phyloP scores from a whole-genome alignment of 176 grass and related monocot species.

The Musa itinerans region DNA sequence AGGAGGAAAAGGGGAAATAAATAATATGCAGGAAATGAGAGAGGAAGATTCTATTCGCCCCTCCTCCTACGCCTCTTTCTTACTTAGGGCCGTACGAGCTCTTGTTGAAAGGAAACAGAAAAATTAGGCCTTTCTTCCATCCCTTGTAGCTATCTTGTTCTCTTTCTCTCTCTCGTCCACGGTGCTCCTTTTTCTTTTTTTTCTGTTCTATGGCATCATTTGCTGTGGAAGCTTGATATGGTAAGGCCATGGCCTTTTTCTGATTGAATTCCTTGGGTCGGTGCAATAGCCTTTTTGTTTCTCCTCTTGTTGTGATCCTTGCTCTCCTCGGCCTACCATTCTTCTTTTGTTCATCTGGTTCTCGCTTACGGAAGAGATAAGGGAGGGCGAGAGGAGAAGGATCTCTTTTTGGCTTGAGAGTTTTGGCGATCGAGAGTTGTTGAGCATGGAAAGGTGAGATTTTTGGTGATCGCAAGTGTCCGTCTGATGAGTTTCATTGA shows the following conservation, averaged over 20 bases:
- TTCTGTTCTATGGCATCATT: background rate
- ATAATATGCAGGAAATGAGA: background rate
- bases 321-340: background rate
- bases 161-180: background rate
- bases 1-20: background rate
- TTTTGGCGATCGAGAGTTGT: background rate
- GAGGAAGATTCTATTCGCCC: conserved; percentile 23
- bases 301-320: background rate
- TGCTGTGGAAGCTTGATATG: background rate
- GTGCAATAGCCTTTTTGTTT: background rate
- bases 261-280: background rate
- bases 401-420: background rate
- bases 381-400: background rate
- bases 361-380: background rate
- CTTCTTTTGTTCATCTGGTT: background rate
- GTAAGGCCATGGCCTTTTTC: conserved; percentile 1
- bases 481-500: background rate
- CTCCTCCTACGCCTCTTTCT: background rate
- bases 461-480: background rate
- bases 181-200: background rate
- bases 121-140: background rate
- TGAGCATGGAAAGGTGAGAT: background rate
- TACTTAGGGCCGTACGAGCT: background rate
- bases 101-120: background rate
- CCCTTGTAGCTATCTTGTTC: background rate